Base-by-base conservation (phyloP, 352 stramenopile species). In the Globisporangium abappressorium region DNA sequence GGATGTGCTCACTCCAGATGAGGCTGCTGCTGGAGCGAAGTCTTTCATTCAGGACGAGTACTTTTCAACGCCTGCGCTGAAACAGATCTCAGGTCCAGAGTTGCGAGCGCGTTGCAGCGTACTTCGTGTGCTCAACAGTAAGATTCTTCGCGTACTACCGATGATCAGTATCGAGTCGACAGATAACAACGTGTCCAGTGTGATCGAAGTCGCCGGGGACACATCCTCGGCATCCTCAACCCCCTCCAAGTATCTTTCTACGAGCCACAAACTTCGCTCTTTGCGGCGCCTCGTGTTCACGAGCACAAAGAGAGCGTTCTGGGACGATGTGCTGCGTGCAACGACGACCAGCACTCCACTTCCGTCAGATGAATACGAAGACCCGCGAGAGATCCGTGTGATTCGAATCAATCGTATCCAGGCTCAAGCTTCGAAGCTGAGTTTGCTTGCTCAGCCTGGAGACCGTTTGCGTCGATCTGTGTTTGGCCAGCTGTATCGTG, bases 301-400 rank as follows among this genome's bases (percentile, higher is more conserved):
- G 1, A 96, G 84, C 63, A 97, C 94, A 5, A 99, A 99, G 67
- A 81, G 81, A 28, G 80, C 81, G n/a, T 97, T 98, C 66, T 98
- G 98, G 80, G 87, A 98, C 58, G 87, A 86, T 47, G 87, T 99
- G 6, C 78, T 99, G 41, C 85, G 94, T 49, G 84, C 91, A 43
- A 99, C 97, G 18, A 98, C 97, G 30, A 99, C 96, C 3, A 97
- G 93, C 55, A 99, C 98, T 14, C 90, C 97, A 24, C 81, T 99
- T 6, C 98, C 97, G 55, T 97, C 98, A 49, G 98, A 99, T 70
- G 98, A 99, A 70, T 99, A 99, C 75, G 97, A 99, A 77, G 85
- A 99, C 33, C 97, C 98, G 18, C 91, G 97, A 34, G 97, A 99
- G 74, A 98, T 99, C 69, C 87, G 97, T 20, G 98, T 98, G 47